Percentiles rank a stretch among this genome's conserved stretches.
These are phyloP conservation scores for Phytophthora hibernalis DNA, from an alignment of 352 stramenopile species.

Conservation along the genomic window DNA sequence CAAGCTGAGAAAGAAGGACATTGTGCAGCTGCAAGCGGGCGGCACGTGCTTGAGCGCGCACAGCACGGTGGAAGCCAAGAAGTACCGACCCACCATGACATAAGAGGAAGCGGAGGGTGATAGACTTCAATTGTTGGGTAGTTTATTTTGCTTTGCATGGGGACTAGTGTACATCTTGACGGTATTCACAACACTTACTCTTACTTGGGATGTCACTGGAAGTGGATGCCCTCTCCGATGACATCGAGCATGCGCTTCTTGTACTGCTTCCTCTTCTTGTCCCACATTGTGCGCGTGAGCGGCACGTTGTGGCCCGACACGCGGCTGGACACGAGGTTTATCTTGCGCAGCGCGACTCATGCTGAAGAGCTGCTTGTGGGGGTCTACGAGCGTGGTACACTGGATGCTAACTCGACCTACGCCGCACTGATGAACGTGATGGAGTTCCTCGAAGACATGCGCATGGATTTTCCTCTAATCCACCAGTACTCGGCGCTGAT, in stretches of 20 bases:
- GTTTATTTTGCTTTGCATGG: conserved; percentile 17
- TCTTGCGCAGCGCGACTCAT: conserved; percentile 50
- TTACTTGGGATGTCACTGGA: conserved; percentile 27
- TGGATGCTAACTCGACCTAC: conserved; percentile 81
- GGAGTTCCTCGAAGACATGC: conserved; percentile 88
- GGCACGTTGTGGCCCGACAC: conserved; percentile 66
- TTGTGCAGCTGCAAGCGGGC: conserved; percentile 77
- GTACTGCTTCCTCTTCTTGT: conserved; percentile 59
- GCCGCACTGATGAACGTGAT: conserved; percentile 68
- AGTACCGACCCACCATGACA: conserved; percentile 85
- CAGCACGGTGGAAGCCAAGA: conserved; percentile 89
- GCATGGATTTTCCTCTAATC: conserved; percentile 86
- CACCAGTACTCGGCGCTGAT: conserved; percentile 82
- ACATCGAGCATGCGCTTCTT: conserved; percentile 49
- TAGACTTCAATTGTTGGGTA: conserved; percentile 9
- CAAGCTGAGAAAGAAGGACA: conserved; percentile 89
- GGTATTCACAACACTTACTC: background rate
- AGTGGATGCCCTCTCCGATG: conserved; percentile 54
- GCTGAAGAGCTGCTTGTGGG: conserved; percentile 80
- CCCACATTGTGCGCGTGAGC: conserved; percentile 69
- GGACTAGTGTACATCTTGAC: conserved; percentile 9
- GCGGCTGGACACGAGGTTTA: conserved; percentile 40
- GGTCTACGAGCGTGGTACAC: conserved; percentile 71
- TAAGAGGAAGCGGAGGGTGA: conserved; percentile 8
- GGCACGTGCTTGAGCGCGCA: conserved; percentile 86